A percentile compares a stretch with the other conserved stretches of the same genome.
Evolutionary conservation across 192 early-diverging fungal species (phyloP).

Genomic region (Mycoemilia scoparia): DNA sequence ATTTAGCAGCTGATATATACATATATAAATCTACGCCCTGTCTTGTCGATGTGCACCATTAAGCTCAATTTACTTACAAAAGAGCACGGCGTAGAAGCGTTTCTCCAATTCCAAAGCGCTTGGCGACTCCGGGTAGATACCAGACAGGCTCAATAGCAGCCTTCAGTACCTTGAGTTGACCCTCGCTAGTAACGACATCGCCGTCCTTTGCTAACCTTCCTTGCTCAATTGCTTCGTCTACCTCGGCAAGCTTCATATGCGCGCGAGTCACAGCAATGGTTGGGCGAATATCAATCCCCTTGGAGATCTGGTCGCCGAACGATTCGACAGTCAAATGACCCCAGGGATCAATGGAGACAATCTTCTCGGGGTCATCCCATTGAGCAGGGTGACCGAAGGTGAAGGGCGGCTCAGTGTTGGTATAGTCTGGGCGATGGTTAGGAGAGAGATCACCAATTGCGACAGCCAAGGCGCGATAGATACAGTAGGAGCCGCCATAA

Average conservation of each 20-base stretch:
- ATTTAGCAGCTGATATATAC: not conserved
- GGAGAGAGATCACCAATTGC: conserved; percentile 72
- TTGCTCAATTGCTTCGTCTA: conserved; percentile 48
- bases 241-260: conserved; percentile 88
- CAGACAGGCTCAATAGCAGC: conserved; percentile 91
- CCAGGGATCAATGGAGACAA: conserved; percentile 88
- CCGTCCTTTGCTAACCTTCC: conserved; percentile 59
- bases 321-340: conserved; percentile 57
- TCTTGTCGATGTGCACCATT: conserved; percentile 35
- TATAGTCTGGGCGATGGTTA: conserved; percentile 73
- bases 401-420: conserved; percentile 71
- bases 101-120: conserved; percentile 73
- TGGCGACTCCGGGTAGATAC: conserved; percentile 82
- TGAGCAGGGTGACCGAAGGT: conserved; percentile 56
- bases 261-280: conserved; percentile 85
- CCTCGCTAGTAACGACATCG: conserved; percentile 55
- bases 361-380: conserved; percentile 72
- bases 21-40: no score
- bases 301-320: conserved; percentile 38
- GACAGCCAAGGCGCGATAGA: conserved; percentile 80
- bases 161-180: conserved; percentile 77
- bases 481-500: conserved; percentile 77
- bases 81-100: conserved; percentile 60
- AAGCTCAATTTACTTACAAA: no score
- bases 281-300: conserved; percentile 68